Base-by-base conservation (phyloP, 352 stramenopile genomes). In the Pythium angustatum region DNA sequence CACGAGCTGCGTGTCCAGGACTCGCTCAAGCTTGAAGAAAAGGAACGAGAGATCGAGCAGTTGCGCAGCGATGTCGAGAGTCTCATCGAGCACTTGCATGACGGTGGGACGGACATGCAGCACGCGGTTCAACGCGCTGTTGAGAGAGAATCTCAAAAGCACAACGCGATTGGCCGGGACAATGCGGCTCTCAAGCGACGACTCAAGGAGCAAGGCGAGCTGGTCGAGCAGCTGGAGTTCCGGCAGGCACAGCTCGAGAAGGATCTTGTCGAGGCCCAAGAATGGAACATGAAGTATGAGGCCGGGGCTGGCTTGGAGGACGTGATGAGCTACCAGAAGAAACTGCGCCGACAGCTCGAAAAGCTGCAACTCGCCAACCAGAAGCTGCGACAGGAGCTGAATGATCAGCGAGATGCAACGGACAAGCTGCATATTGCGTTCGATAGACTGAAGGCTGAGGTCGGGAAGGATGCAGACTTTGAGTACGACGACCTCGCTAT, bases 261-360 rank as follows among this genome's bases (percentile, higher is more conserved):
- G 5, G 68, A 88, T 41, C 62, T 89, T 2, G 62, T 68, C 17
- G 79, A 91, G 15, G 77, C 82, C 0, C 71, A 89, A 27, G 69
- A 76, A 24, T 89, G 76, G 78, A 92, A 90, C 56, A 73, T 69
- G 4, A 82, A 81, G 30, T 94, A 94, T 34, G 85, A 94, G 55
- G 61, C 75, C 10, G 62, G 76, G 21, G 79, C 81, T 31, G 85
- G 85, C 0, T 50, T 94, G 21, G 81, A 91, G 61, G 85, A 91
- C 52, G 78, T 90, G n/a, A 69, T 91, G 44, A 82, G 77, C 43
- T 83, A 80, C 64, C 80, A 92, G 36, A 90, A 89, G 67, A 85
- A 88, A 44, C 68, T 94, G 4, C 79, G 81, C 5, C 67, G 77
- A n/a, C 72, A 91, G 38, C 65, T 91, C 11, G 74, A 83, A 15